phyloP scores from a whole-genome alignment of 169 alveolate species.

The Eimeria necatrix region DNA sequence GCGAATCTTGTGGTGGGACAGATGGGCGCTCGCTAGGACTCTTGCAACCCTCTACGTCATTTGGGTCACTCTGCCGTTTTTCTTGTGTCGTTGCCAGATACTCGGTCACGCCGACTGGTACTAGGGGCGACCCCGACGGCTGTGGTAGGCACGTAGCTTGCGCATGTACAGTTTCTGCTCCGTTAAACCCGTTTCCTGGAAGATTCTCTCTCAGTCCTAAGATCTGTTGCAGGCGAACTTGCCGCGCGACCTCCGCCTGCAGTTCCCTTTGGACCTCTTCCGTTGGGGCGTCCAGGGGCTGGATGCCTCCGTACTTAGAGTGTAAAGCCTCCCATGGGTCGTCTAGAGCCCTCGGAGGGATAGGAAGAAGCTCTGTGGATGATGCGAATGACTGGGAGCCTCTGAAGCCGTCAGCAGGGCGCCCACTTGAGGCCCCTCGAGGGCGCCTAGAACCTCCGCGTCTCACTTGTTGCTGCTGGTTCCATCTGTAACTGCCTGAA shows the following conservation, averaged over 20 bases:
- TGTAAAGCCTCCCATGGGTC: slow-evolving; percentile 46
- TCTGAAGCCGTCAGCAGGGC: background rate
- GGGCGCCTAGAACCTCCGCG: slow-evolving; percentile 14
- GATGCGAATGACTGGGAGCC: background rate
- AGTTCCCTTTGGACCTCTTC: background rate
- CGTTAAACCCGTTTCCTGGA: background rate
- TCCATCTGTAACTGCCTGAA: background rate
- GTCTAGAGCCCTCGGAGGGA: slow-evolving; percentile 21
- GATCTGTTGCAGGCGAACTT: slow-evolving; percentile 6
- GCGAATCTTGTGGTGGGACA: too few relatives aligned
- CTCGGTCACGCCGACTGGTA: too few relatives aligned
- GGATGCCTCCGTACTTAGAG: slow-evolving; percentile 28
- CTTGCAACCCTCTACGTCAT: too few relatives aligned
- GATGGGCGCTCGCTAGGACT: too few relatives aligned
- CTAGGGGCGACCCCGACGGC: too few relatives aligned
- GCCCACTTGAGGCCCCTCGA: slow-evolving; percentile 11
- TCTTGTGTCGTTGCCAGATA: too few relatives aligned
- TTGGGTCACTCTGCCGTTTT: too few relatives aligned
- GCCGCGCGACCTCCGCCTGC: background rate
- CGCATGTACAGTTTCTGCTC: background rate
- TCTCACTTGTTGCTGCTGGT: background rate
- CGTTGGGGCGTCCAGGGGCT: slow-evolving; percentile 31
- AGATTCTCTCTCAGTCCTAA: background rate
- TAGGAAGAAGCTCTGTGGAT: background rate
- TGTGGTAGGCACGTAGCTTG: too few relatives aligned